A percentile compares a stretch with the other conserved stretches of the same genome.
Evolutionary conservation across 106 monocot genomes (phyloP).

Genomic region (Narthecium ossifragum): DNA sequence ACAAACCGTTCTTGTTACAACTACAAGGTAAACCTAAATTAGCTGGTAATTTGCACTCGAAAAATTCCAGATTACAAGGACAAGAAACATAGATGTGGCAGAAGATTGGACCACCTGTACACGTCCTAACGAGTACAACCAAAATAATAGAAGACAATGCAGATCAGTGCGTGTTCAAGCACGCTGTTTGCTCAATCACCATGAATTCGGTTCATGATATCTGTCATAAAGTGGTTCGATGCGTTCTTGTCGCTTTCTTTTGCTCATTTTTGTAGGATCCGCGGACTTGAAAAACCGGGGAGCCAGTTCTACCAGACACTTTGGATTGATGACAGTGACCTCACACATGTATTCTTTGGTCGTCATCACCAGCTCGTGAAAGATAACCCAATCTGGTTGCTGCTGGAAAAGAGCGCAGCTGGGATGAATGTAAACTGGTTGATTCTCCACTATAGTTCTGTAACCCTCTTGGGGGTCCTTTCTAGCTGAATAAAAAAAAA

Average conservation of each 20-base stretch:
- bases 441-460: constrained; percentile 90
- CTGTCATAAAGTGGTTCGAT: constrained; percentile 91
- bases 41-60: too few relatives aligned
- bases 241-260: constrained; percentile 83
- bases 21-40: too few relatives aligned
- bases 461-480: constrained; percentile 97
- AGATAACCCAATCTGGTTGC: constrained; percentile 96
- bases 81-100: too few relatives aligned
- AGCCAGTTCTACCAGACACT: constrained; percentile 86
- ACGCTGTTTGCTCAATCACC: constrained; percentile 81
- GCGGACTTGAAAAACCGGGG: constrained; percentile 80
- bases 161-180: constrained; percentile 34
- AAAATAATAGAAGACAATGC: too few relatives aligned
- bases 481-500: constrained; percentile 89
- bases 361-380: constrained; percentile 90
- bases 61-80: too few relatives aligned
- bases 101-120: too few relatives aligned
- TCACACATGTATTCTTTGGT: constrained; percentile 97
- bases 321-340: constrained; percentile 89
- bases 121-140: too few relatives aligned
- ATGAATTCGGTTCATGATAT: constrained; percentile 96
- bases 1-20: too few relatives aligned
- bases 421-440: constrained; percentile 92
- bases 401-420: constrained; percentile 87
- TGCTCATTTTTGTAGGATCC: constrained; percentile 96